phyloP scores from a whole-genome alignment of 225 moss, liverwort and hornwort species.

The Sphagnum tenellum region DNA sequence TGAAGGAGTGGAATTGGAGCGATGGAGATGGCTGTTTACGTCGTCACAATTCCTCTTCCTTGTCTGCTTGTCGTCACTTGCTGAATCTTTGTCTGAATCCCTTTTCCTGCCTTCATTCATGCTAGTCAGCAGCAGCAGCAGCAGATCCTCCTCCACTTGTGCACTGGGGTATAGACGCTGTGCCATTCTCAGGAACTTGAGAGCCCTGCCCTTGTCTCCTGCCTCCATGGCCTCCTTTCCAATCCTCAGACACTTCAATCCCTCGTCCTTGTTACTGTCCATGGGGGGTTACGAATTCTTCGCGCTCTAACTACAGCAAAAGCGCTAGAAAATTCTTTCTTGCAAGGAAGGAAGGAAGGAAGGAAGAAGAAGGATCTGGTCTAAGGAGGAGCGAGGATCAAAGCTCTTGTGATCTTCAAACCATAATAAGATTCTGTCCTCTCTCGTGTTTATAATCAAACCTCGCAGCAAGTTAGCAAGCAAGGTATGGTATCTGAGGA shows the following conservation, averaged over 20 bases:
- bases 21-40: constrained; percentile 59
- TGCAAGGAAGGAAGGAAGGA: too few relatives aligned
- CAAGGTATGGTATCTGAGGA: too few relatives aligned
- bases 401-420: too few relatives aligned
- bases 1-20: constrained; percentile 46
- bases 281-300: constrained; percentile 11
- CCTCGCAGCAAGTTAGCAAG: too few relatives aligned
- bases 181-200: constrained; percentile 82
- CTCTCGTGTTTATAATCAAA: too few relatives aligned
- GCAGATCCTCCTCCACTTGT: constrained; percentile 42
- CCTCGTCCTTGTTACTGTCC: constrained; percentile 99
- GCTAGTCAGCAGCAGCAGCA: constrained; percentile 31
- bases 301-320: too few relatives aligned
- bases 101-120: constrained; percentile 44
- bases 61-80: constrained; percentile 17
- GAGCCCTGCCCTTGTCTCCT: constrained; percentile 72
- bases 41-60: constrained; percentile 31
- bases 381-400: too few relatives aligned
- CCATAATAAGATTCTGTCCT: too few relatives aligned
- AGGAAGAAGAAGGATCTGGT: too few relatives aligned
- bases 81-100: constrained; percentile 26
- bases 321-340: too few relatives aligned
- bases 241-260: constrained; percentile 77
- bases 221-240: constrained; percentile 70
- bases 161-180: constrained; percentile 88